Base-by-base conservation (phyloP, 768 basidiomycete species). In the Leucosporidium yakuticum region DNA sequence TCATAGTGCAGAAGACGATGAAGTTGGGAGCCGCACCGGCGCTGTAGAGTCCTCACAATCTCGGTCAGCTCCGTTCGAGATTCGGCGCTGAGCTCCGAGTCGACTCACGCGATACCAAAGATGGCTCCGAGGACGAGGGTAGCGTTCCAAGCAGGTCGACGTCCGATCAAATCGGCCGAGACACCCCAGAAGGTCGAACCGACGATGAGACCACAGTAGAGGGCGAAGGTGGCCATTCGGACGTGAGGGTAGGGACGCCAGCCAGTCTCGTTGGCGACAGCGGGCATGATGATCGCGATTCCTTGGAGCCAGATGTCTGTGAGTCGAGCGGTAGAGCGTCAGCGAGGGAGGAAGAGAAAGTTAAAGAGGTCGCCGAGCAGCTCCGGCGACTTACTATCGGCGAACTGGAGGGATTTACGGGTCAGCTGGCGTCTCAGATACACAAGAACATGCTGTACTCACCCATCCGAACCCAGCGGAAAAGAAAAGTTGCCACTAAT, bases 121-220 rank as follows among this genome's bases (percentile, higher is more conserved):
- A 84, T 73, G 27, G 82, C 65, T 12, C 73, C 69, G 59, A 75
- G 61, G 14, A 70, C 71, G 19, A 76, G 56, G 7, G 76, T 77
- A 29, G 69, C 32, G 60, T 77, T 77, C 34, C 66, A 83, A 29
- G 81, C 83, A 39, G 82, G 70, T 59, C 76, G 79, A 31, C 83
- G 77, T 21, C 83, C 84, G 34, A 84, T 80, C 60, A 83, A 71
- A 69, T 84, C 83, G 9, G 83, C 83, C 69, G 83, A 76, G 25
- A 81, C 73, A 25, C 84, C 84, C 84, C 84, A 84, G 4, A 74
- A 76, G 6, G 79, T 80, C 14, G 84, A 83, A 53, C 83, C 83
- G 7, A 82, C 75, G n/a, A 83, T 82, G 39, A 84, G 75, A 3
- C 83, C 83, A 12, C 80, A 81, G 69, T 80, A 84, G 27, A 83